Evolutionary conservation across 495 filamentous ascomycete genomes (phyloP), one percentile per base, ranked within the genome.

Genomic region (Xylaria palmicola): DNA sequence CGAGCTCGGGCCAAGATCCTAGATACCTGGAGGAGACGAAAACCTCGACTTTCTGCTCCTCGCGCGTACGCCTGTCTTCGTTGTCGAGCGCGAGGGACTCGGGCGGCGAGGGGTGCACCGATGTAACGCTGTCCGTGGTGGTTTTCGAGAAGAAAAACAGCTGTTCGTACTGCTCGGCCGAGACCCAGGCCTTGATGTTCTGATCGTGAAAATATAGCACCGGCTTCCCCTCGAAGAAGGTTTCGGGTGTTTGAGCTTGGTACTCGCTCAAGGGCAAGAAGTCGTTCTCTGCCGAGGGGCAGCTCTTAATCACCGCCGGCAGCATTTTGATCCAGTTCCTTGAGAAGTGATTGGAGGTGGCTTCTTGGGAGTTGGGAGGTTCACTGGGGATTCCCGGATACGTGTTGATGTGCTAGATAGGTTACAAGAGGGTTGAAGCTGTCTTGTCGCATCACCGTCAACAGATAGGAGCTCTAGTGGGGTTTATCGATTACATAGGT

Each of bases 21-120:
- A n/a, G n/a, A 63, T 78, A 95, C 90, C 88, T 85, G 13, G 91
- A 91, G 44, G 83, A 88, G 12, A 95, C 88, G 82, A 89, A 97
- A 3, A 89, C 73, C 51, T 92, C 87, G 2, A 97, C 79, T 2
- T 52, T 81, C 70, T 71, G 80, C 71, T 72, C 80, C 69, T 72
- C 77, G 27, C 66, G 71, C 19, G 50, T 65, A 47, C 74, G 68
- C 48, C 71, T 73, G n/a, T 60, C 65, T 20, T 70, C 74, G 65
- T 71, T 78, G 24, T 63, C 67, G 1, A 75, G 69, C 0, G 73
- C 66, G 15, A 39, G 37, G 26, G 58, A 68, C 26, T 79, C 74
- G 2, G 71, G 70, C 3, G 67, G 67, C 6, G 66, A 72, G 10
- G 76, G 74, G 12, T 30, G 55, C 6, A 66, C 27, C 7, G 70